Base-by-base conservation (phyloP, 306 rosid genomes). In the Senna tora region DNA sequence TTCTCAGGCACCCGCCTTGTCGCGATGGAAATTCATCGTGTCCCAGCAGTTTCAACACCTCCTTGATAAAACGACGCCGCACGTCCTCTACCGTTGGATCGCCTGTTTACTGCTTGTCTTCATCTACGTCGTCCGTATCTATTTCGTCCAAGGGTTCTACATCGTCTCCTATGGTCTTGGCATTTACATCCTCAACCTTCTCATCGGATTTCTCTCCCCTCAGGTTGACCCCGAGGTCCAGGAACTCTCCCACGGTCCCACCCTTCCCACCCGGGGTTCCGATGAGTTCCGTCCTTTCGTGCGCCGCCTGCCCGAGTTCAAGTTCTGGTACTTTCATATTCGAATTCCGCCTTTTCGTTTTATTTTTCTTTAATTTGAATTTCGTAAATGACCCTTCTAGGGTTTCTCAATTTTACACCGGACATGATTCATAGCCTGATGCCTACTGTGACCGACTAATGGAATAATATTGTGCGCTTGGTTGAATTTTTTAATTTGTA, bases 241-340 rank as follows among this genome's bases (percentile, higher is more conserved):
- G 36, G 84, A 85, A 70, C 77, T 82, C 63, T 60, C 88, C 36
- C 88, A 86, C 2, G 97, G 97, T 8, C 97, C 98, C 43, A 54
- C 84, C 5, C 96, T 93, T 11, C 98, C 98, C 2, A 82, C 96
- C 43, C 65, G 92, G 41, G 86, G 86, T 51, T 85, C 96, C 62
- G 97, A 93, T 51, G 96, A 93, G 78, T 93, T 90, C 61, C 98
- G 98, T 11, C 98, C 98, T 41, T 93, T 93, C 56, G 97, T 93
- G 75, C 98, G 98, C 34, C 89, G 98, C 51, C 89, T 93, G 17
- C 98, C 98, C 0, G 97, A 93, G 85, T 93, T 93, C 81, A 93
- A 93, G 66, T 90, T 93, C 96, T 93, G 97, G 98, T 93, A 71
- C 33, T 17, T 7, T 16, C 25, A 9, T 25, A 9, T 19, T 8